Evolutionary conservation across 2,329 filamentous ascomycete species (phyloP).

Genomic region (Penicillium polonicum): DNA sequence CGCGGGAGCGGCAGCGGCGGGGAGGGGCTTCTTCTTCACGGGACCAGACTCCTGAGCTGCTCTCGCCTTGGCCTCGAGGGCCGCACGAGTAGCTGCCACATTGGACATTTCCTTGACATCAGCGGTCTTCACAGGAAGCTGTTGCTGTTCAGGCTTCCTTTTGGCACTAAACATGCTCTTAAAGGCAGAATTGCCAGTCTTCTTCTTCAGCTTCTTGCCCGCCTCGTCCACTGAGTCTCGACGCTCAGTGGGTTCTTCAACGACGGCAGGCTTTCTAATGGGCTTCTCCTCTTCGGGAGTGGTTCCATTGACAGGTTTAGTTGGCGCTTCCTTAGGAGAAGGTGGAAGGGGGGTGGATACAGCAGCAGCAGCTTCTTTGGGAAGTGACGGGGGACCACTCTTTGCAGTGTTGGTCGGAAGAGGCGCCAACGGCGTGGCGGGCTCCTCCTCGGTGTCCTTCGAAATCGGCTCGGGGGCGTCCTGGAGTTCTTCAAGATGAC

Average conservation of each 20-base stretch:
- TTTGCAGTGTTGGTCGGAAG: conserved; percentile 29
- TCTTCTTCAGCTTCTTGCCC: conserved; percentile 47
- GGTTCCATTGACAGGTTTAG: conserved; percentile 16
- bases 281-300: conserved; percentile 20
- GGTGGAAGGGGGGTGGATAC: conserved; percentile 25
- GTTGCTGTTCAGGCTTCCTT: conserved; percentile 36
- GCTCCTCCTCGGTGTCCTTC: conserved; percentile 35
- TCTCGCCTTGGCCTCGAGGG: conserved; percentile 41
- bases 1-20: conserved; percentile 8
- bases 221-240: conserved; percentile 36
- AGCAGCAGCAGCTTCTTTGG: conserved; percentile 30
- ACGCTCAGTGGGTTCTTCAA: conserved; percentile 28
- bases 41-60: conserved; percentile 31
- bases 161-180: conserved; percentile 47
- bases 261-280: conserved; percentile 19
- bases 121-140: conserved; percentile 35
- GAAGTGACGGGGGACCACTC: conserved; percentile 31
- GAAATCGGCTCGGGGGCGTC: conserved; percentile 11
- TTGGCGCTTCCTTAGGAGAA: conserved; percentile 26
- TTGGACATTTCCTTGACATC: conserved; percentile 34
- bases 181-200: conserved; percentile 41
- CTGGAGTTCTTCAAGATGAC: conserved; percentile 52
- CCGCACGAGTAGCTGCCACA: conserved; percentile 45
- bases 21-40: conserved; percentile 38
- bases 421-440: conserved; percentile 22